These are phyloP conservation scores for Linnemannia elongata DNA, from an alignment of 192 early-diverging fungal species.

Conservation along the genomic window DNA sequence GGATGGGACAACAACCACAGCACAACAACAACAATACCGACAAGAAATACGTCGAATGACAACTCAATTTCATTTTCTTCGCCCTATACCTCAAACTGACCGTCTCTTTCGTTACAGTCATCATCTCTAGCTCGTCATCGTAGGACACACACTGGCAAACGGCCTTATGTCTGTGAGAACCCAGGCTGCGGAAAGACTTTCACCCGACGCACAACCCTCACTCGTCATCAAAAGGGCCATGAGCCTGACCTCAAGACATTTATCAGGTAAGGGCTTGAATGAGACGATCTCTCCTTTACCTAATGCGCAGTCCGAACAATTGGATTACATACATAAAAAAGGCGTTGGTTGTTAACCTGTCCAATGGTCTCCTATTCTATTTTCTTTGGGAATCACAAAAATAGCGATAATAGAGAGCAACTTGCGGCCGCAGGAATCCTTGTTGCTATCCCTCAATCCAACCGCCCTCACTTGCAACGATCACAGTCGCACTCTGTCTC, in stretches of 20 bases:
- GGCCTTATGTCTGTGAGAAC: slow-evolving; percentile 79
- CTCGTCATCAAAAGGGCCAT: slow-evolving; percentile 72
- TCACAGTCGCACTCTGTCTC: slow-evolving; percentile 46
- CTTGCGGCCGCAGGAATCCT: slow-evolving; percentile 52
- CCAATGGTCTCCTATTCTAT: neutral
- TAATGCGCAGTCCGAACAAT: neutral
- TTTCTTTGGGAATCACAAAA: neutral
- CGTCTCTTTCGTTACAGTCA: slow-evolving; percentile 56
- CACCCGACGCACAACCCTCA: slow-evolving; percentile 75
- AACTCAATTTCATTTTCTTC: slow-evolving; percentile 65
- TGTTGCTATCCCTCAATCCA: slow-evolving; percentile 46
- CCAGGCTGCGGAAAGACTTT: slow-evolving; percentile 82
- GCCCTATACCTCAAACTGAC: slow-evolving; percentile 16
- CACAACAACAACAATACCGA: slow-evolving; percentile 67
- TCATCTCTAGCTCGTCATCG: slow-evolving; percentile 85
- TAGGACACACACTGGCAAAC: slow-evolving; percentile 82
- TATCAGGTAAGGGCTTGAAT: slow-evolving; percentile 47
- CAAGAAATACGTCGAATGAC: slow-evolving; percentile 71
- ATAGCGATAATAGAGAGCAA: slow-evolving; percentile 53
- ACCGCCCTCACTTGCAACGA: slow-evolving; percentile 48
- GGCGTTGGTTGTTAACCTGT: slow-evolving; percentile 10
- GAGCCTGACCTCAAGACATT: slow-evolving; percentile 62
- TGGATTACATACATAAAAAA: neutral
- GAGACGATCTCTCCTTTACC: neutral
- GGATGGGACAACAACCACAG: slow-evolving; percentile 63